A percentile compares a stretch with the other conserved stretches of the same genome.
phyloP scores from a whole-genome alignment of 805 yeast species.

The Wickerhamomyces queroliae region DNA sequence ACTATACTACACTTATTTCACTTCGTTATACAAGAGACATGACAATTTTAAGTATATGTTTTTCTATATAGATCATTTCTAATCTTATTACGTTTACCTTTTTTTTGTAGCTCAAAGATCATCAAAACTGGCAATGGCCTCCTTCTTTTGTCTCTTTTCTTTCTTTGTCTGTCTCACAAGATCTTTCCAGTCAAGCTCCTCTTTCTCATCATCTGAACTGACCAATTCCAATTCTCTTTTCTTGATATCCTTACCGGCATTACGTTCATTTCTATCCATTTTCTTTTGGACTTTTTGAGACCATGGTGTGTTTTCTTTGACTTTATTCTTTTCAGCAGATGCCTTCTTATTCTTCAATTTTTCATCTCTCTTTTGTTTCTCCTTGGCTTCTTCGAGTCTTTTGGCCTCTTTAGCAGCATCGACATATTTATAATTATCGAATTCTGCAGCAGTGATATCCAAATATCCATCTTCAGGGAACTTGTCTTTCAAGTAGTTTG shows the following conservation, averaged over 20 bases:
- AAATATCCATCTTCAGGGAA: slow-evolving; percentile 76
- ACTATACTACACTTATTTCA: neutral
- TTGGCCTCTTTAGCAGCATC: slow-evolving; percentile 60
- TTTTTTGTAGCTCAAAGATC: slow-evolving; percentile 32
- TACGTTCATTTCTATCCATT: slow-evolving; percentile 56
- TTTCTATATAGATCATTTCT: neutral
- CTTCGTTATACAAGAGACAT: neutral
- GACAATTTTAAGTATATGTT: neutral
- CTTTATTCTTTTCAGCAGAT: slow-evolving; percentile 19
- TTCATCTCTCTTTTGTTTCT: slow-evolving; percentile 26
- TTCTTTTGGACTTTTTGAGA: slow-evolving; percentile 37
- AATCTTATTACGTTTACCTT: neutral
- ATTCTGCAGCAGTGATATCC: slow-evolving; percentile 46
- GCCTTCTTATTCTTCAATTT: slow-evolving; percentile 27
- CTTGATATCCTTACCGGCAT: slow-evolving; percentile 51
- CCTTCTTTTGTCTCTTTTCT: slow-evolving; percentile 35
- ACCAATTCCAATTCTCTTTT: slow-evolving; percentile 59
- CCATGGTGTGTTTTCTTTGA: slow-evolving; percentile 17
- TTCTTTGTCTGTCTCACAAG: slow-evolving; percentile 61
- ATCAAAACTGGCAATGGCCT: slow-evolving; percentile 57
- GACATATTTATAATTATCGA: slow-evolving; percentile 60
- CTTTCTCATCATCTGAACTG: slow-evolving; percentile 32
- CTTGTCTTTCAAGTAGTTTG: slow-evolving; percentile 39
- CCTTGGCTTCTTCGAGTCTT: slow-evolving; percentile 52
- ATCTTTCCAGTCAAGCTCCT: slow-evolving; percentile 86